phyloP scores from a whole-genome alignment of 495 filamentous ascomycete genomes.

The Penicillium robsamsonii region DNA sequence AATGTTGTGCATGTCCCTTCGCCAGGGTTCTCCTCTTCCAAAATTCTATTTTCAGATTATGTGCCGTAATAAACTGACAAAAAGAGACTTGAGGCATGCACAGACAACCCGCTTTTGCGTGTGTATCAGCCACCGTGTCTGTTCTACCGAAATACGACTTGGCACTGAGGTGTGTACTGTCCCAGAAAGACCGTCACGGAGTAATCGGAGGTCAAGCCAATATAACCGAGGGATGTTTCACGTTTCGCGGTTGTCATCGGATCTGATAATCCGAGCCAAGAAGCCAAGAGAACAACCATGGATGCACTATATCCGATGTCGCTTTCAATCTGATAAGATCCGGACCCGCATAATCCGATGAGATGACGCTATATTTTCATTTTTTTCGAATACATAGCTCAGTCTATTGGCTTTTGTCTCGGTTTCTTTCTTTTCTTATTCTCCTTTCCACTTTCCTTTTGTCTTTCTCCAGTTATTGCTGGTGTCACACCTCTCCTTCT shows the following conservation, averaged over 20 bases:
- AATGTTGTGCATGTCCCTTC: not conserved
- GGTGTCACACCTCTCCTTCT: not conserved
- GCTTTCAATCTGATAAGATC: slow-evolving; percentile 15
- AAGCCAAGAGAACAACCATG: not conserved
- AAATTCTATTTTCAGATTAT: not conserved
- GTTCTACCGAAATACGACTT: not conserved
- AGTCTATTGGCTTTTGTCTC: not conserved
- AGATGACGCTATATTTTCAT: slow-evolving; percentile 1
- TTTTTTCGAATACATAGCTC: not conserved
- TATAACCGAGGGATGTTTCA: not conserved
- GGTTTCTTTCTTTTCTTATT: not conserved
- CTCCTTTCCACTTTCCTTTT: not conserved
- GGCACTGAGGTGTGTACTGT: not conserved
- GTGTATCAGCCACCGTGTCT: not conserved
- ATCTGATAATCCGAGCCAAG: slow-evolving; percentile 15
- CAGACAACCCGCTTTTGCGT: too few species aligned
- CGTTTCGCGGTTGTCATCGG: not conserved
- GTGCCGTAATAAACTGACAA: not conserved
- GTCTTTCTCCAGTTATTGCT: not conserved
- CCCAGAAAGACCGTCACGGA: not conserved
- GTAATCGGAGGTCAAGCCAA: not conserved
- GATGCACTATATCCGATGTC: slow-evolving; percentile 8
- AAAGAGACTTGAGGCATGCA: not conserved
- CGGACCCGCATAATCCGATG: slow-evolving; percentile 1
- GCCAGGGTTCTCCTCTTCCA: too few species aligned